Evolutionary conservation across 306 rosid genomes (phyloP), one percentile per base, ranked within the genome.

Genomic region (Leucaena leucocephala): DNA sequence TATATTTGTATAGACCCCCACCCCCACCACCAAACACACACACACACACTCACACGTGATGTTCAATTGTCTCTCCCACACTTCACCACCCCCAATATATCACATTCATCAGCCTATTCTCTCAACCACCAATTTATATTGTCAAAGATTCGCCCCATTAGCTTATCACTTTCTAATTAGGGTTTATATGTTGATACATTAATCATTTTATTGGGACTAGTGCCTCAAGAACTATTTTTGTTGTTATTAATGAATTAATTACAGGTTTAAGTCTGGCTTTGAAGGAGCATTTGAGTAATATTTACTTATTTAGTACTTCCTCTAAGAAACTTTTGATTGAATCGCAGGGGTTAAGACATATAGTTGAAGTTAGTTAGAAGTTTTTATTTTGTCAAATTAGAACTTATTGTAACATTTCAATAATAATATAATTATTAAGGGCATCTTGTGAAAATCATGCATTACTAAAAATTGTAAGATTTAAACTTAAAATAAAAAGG

Each of bases 11-110:
- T 66, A 13, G 42, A 6, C 8, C 10, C 19, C 46, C 74, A 0
- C 1, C 27, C 27, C 1, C 27, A 0, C 27, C 1, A 0, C 1
- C 27, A 0, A 0, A 0, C 27, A 0, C 27, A 0, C 27, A 27
- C 27, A 67, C 87, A 80, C 65, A 64, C 35, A 81, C 74, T 74
- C 83, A 83, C 86, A 89, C 86, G 82, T 81, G 82, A 85, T 77
- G 22, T 72, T 69, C 69, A 82, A 27, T 79, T 84, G 83, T 81
- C 78, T 76, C 80, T 72, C 68, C 58, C 72, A 85, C 21, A 14
- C 85, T 46, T 78, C 59, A 22, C 38, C 16, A 5, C 16, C 57
- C 27, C 27, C n/a, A n/a, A n/a, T 27, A 27, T 27, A 27, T 27
- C 27, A 27, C 27, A 27, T 27, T 15, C 4, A 13, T 22, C 3